Percentiles rank a stretch among this genome's conserved stretches.
These are phyloP conservation scores for Xylariaceae sp. DNA, from an alignment of 2,329 filamentous ascomycete species.

Conservation along the genomic window DNA sequence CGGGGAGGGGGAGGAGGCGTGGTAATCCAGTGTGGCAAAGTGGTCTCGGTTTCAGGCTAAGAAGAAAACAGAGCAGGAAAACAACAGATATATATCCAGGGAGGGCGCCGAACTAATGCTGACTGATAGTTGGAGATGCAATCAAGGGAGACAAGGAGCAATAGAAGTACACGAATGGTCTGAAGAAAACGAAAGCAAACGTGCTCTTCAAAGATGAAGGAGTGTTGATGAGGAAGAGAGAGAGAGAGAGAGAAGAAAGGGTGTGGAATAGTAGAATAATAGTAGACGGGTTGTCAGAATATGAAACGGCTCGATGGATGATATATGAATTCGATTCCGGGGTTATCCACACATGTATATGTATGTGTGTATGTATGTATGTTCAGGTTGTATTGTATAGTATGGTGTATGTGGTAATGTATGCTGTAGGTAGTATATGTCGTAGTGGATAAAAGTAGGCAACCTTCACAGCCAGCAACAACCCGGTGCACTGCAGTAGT, in stretches of 20 bases:
- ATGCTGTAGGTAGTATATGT: too few relatives aligned
- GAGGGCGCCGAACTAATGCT: not conserved
- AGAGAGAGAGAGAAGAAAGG: constrained; percentile 17
- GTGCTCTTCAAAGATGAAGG: not conserved
- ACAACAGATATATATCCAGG: constrained; percentile 1
- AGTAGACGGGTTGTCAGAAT: constrained; percentile 28
- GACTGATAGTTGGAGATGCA: not conserved
- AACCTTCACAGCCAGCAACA: too few relatives aligned
- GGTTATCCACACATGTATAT: constrained; percentile 26
- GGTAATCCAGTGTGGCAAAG: constrained; percentile 33
- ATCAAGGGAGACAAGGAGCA: not conserved
- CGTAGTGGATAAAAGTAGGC: too few relatives aligned
- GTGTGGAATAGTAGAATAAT: constrained; percentile 5
- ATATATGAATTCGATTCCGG: constrained; percentile 33
- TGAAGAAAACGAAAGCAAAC: not conserved
- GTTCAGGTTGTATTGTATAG: not conserved
- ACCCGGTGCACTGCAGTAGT: too few relatives aligned
- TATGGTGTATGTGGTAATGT: too few relatives aligned
- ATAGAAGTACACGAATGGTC: constrained; percentile 6
- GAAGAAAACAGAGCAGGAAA: constrained; percentile 20
- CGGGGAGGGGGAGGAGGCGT: constrained; percentile 23
- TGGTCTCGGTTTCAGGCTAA: constrained; percentile 23
- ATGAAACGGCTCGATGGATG: constrained; percentile 33
- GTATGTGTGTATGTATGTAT: constrained; percentile 2
- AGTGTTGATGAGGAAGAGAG: not conserved